Percentiles rank a stretch among this genome's conserved stretches.
phyloP scores from a whole-genome alignment of 768 basidiomycete species.

The Suillus spraguei region DNA sequence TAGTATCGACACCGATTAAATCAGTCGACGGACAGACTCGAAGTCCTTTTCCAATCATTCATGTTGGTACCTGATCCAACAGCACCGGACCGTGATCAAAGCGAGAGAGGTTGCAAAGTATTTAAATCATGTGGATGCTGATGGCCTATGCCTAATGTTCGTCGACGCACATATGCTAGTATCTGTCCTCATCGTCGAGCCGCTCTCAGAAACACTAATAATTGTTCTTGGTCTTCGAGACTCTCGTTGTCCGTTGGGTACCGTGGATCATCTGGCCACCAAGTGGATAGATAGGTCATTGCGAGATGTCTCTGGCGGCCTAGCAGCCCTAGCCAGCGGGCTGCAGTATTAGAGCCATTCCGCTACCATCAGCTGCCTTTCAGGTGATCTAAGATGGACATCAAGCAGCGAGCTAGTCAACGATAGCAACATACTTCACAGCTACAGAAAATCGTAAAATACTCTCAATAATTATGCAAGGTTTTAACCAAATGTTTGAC shows the following conservation, averaged over 20 bases:
- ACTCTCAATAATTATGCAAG: not conserved
- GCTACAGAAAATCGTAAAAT: constrained; percentile 9
- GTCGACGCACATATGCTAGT: not conserved
- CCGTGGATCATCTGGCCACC: not conserved
- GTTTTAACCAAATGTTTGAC: constrained; percentile 86
- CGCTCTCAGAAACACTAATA: not conserved
- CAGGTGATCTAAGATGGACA: not conserved
- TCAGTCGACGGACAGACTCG: constrained; percentile 67
- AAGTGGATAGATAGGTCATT: not conserved
- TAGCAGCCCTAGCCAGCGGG: not conserved
- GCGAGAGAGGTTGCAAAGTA: constrained; percentile 80
- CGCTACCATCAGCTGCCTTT: not conserved
- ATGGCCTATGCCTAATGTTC: constrained; percentile 58
- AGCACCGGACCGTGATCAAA: constrained; percentile 54
- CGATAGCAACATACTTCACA: constrained; percentile 8
- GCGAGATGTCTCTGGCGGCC: not conserved
- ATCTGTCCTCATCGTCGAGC: not conserved
- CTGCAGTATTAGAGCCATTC: not conserved
- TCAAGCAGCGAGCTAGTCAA: not conserved
- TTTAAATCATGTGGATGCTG: constrained; percentile 63
- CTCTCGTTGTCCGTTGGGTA: not conserved
- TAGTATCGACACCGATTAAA: constrained; percentile 43
- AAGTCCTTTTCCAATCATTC: constrained; percentile 84
- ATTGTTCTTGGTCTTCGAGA: constrained; percentile 1
- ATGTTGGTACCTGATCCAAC: constrained; percentile 78